Evolutionary conservation across 2,329 filamentous ascomycete species (phyloP).

Genomic region (Diaporthe aspalathi): DNA sequence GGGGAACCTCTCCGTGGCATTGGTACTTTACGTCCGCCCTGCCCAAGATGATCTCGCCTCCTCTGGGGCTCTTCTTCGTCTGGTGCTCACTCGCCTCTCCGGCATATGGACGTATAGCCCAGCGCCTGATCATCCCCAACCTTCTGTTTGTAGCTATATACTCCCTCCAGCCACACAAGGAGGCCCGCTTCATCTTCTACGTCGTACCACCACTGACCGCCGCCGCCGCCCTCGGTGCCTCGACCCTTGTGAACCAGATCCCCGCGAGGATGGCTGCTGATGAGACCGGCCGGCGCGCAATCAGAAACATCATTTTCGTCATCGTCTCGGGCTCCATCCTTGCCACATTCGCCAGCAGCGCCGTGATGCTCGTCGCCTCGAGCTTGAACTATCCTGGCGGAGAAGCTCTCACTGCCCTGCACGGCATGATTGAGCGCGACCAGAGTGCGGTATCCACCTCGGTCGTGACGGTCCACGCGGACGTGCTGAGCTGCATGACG

Average conservation of each 20-base stretch:
- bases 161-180: slow-evolving; percentile 93
- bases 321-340: slow-evolving; percentile 66
- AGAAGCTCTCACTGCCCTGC: slow-evolving; percentile 73
- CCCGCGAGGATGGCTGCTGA: slow-evolving; percentile 29
- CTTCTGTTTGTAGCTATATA: slow-evolving; percentile 82
- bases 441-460: slow-evolving; percentile 46
- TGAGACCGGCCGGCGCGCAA: slow-evolving; percentile 57
- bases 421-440: slow-evolving; percentile 50
- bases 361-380: slow-evolving; percentile 79
- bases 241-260: slow-evolving; percentile 68
- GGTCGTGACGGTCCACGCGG: slow-evolving; percentile 66
- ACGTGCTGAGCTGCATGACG: slow-evolving; percentile 77
- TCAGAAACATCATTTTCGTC: slow-evolving; percentile 55
- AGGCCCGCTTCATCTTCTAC: slow-evolving; percentile 95
- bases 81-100: slow-evolving; percentile 63
- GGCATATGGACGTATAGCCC: slow-evolving; percentile 56
- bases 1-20: slow-evolving; percentile 88
- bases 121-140: slow-evolving; percentile 71
- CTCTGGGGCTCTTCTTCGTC: slow-evolving; percentile 70
- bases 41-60: slow-evolving; percentile 87
- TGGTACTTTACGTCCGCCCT: slow-evolving; percentile 88
- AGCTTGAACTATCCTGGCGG: slow-evolving; percentile 95
- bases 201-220: slow-evolving; percentile 83
- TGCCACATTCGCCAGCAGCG: slow-evolving; percentile 71
- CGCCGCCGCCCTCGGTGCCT: slow-evolving; percentile 78